Percentiles rank a stretch among this genome's conserved stretches.
Evolutionary conservation across 2,329 filamentous ascomycete genomes (phyloP).

Genomic region (Fusarium sterilihyphosum): DNA sequence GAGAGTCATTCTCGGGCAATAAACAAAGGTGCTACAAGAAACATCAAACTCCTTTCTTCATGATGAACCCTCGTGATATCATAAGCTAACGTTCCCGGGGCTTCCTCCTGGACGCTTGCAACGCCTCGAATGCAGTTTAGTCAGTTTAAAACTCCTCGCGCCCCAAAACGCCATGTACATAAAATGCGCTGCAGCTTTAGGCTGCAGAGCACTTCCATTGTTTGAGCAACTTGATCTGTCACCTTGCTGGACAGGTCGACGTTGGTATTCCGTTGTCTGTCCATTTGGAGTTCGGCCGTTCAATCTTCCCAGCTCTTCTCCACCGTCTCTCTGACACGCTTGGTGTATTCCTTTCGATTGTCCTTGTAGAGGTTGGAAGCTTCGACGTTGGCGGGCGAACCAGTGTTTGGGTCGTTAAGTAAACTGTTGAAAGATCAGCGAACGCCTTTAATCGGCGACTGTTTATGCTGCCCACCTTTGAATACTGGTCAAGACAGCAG

Average conservation of each 20-base stretch:
- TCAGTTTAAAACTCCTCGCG: constrained; percentile 43
- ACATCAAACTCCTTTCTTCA: constrained; percentile 41
- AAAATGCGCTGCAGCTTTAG: constrained; percentile 15
- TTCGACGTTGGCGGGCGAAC: constrained; percentile 96
- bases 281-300: constrained; percentile 16
- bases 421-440: constrained; percentile 68
- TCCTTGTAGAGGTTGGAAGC: constrained; percentile 99
- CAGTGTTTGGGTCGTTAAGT: constrained; percentile 98
- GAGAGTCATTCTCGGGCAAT: not conserved
- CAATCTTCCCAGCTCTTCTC: constrained; percentile 99
- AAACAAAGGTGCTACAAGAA: constrained; percentile 18
- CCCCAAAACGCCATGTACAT: constrained; percentile 46
- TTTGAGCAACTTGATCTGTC: constrained; percentile 26
- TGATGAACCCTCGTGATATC: constrained; percentile 39
- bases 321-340: constrained; percentile 93
- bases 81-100: constrained; percentile 34
- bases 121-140: constrained; percentile 48
- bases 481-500: constrained; percentile 95
- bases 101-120: constrained; percentile 35
- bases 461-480: constrained; percentile 73
- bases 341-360: constrained; percentile 95
- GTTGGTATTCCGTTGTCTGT: constrained; percentile 37
- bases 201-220: constrained; percentile 3
- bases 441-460: not conserved
- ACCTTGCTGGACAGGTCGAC: constrained; percentile 29